Percentiles rank a stretch among this genome's conserved stretches.
Conservation (phyloP, 768 basidiomycete genomes). For the Mycena filopes region DNA sequence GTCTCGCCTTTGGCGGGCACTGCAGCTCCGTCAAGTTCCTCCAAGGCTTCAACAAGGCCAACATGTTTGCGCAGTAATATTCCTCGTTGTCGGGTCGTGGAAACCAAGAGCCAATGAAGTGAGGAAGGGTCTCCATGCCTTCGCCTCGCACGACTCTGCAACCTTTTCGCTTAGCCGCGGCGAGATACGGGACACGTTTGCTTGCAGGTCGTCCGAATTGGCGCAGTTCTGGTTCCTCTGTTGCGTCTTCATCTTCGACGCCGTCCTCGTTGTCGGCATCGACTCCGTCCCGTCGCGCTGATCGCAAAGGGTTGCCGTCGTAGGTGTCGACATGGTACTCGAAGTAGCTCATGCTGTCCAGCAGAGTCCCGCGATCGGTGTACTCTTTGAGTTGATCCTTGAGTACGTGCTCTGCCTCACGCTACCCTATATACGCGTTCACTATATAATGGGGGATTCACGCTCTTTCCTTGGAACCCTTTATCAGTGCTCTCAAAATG, state of each 20-base stretch:
- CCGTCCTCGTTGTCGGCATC: background rate
- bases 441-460: too few relatives aligned
- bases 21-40: constrained; percentile 32
- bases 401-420: too few relatives aligned
- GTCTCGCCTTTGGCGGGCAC: constrained; percentile 9
- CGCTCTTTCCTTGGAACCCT: too few relatives aligned
- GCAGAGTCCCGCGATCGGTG: constrained; percentile 6
- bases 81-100: constrained; percentile 40
- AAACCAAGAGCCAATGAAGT: constrained; percentile 51
- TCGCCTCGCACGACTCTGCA: constrained; percentile 30
- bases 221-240: background rate
- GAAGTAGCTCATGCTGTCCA: constrained; percentile 6
- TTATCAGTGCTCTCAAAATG: too few relatives aligned
- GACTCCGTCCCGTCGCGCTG: too few relatives aligned
- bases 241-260: background rate
- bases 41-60: constrained; percentile 54
- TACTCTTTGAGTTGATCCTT: constrained; percentile 26
- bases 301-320: background rate
- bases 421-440: too few relatives aligned
- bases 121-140: constrained; percentile 45
- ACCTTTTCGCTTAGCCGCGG: background rate
- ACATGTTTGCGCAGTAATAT: constrained; percentile 50
- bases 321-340: constrained; percentile 14
- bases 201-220: constrained; percentile 2
- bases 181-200: constrained; percentile 29